Evolutionary conservation across 192 early-diverging fungal genomes (phyloP).

Genomic region (Coemansia sp.): DNA sequence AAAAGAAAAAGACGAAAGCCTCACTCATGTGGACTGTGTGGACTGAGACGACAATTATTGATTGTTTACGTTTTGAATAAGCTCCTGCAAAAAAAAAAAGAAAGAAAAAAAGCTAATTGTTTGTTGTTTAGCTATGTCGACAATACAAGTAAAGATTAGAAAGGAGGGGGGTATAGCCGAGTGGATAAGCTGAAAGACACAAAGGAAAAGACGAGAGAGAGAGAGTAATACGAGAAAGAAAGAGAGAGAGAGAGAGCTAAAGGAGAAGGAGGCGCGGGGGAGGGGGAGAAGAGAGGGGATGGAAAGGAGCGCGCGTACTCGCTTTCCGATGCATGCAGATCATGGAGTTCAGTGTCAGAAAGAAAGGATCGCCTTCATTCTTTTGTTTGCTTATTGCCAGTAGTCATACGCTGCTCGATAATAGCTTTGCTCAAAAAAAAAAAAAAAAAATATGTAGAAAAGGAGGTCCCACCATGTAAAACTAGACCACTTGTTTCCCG

Average conservation of each 20-base stretch:
- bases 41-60: not conserved
- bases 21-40: not conserved
- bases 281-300: not conserved
- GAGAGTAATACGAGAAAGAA: not conserved
- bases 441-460: not conserved
- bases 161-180: not conserved
- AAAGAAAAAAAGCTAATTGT: no score
- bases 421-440: not conserved
- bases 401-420: not conserved
- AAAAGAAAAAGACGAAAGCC: not conserved
- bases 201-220: not conserved
- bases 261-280: not conserved
- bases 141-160: not conserved
- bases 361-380: not conserved
- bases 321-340: constrained; percentile 6
- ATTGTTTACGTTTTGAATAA: constrained; percentile 6
- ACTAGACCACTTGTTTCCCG: not conserved
- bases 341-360: constrained; percentile 4
- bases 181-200: not conserved
- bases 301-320: constrained; percentile 1
- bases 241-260: not conserved
- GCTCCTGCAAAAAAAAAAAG: not conserved
- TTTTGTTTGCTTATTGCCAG: not conserved
- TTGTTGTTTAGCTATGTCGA: not conserved
- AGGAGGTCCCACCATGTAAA: not conserved